Base-by-base conservation (phyloP, 768 basidiomycete species). In the Leucosporidium scottii region DNA sequence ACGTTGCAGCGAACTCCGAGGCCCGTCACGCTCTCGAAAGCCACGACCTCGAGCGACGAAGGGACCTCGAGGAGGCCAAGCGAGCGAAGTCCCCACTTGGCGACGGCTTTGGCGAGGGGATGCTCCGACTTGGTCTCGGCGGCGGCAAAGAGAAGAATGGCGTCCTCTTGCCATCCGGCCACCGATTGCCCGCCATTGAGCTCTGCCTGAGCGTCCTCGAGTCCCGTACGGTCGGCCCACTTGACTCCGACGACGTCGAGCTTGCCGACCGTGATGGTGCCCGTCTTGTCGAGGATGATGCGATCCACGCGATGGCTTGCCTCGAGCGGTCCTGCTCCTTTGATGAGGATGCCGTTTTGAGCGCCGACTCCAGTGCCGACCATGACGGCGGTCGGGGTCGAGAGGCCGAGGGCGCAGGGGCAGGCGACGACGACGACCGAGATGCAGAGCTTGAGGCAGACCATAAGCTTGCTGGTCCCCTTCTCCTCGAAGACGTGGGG, bases 351-450 rank as follows among this genome's bases (percentile, higher is more conserved):
- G 0, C 96, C 94, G 74, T 98, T 94, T 81, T 89, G 84, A 13
- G 96, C 96, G 2, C 96, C 96, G 65, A 98, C 86, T 1, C 96
- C 96, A 0, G 94, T 98, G 23, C 96, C 96, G 39, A 98, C 96
- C 96, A 98, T 98, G 79, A 98, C 92, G 3, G 94, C 96, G 0
- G 96, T 98, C 1, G 96, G 96, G 0, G 94, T 98, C 64, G 90
- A 91, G 66, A 98, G 83, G 7, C 94, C 96, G 44, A 99, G 84
- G 0, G 96, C 94, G 77, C 96, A 99, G 0, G 96, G 96, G 78
- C 96, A 99, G 27, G 96, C 94, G 61, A 99, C 93, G 59, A 99
- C 96, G 67, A 99, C 85, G 69, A 98, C 96, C 50, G 90, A 93
- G 76, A 98, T 99, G 78, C 94, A 97, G 75, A 99, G 86, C 80